Evolutionary conservation across 257 asterid species (phyloP).

Genomic region (Vinca minor): DNA sequence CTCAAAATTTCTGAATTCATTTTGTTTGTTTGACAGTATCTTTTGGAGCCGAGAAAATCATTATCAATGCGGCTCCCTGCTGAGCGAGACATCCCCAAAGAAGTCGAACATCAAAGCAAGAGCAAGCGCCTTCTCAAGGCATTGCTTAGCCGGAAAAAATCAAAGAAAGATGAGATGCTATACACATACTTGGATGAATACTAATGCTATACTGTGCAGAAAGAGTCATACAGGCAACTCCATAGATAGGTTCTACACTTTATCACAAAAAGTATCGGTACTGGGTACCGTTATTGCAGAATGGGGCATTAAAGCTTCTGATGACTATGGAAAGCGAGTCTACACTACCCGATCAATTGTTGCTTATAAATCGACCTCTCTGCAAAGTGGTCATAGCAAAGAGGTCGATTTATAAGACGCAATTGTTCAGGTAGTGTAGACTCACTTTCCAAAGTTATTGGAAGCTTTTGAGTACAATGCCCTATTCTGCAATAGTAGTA

Average conservation of each 20-base stretch:
- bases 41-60: constrained; percentile 62
- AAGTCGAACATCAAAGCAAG: constrained; percentile 51
- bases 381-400: too few relatives aligned
- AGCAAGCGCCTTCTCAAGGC: constrained; percentile 84
- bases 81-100: constrained; percentile 50
- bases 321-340: too few relatives aligned
- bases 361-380: too few relatives aligned
- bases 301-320: too few relatives aligned
- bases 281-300: too few relatives aligned
- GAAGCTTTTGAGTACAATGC: background rate
- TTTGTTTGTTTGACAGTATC: constrained; percentile 31
- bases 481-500: background rate
- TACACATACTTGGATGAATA: constrained; percentile 91
- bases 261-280: too few relatives aligned
- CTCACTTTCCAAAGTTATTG: too few relatives aligned
- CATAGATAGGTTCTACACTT: background rate
- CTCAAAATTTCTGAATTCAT: background rate
- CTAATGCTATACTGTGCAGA: constrained; percentile 11
- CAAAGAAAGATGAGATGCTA: constrained; percentile 78
- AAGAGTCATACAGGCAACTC: background rate
- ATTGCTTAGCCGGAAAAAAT: constrained; percentile 80
- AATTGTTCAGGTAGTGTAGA: too few relatives aligned
- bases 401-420: too few relatives aligned
- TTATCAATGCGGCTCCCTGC: constrained; percentile 68
- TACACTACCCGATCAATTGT: too few relatives aligned